Evolutionary conservation across 495 filamentous ascomycete genomes (phyloP).

Genomic region (Aspergillus baeticus): DNA sequence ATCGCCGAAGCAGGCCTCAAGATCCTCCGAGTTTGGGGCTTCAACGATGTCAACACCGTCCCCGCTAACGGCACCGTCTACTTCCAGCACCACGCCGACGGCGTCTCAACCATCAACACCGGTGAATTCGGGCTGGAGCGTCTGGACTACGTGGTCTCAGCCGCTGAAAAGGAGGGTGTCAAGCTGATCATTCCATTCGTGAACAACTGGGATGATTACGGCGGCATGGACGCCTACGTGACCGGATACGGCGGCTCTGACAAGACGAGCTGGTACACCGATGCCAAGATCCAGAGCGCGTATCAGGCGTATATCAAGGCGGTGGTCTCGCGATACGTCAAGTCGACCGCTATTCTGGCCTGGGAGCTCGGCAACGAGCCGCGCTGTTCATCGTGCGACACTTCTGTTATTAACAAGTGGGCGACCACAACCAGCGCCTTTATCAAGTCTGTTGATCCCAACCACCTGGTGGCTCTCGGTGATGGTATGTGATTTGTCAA

Average conservation of each 20-base stretch:
- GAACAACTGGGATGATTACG: not conserved
- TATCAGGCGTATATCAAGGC: slow-evolving; percentile 63
- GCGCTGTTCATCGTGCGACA: slow-evolving; percentile 59
- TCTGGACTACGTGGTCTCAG: not conserved
- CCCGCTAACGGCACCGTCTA: not conserved
- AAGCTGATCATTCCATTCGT: not conserved
- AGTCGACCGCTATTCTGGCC: slow-evolving; percentile 58
- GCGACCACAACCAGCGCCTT: slow-evolving; percentile 55
- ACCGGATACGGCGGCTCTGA: slow-evolving; percentile 54
- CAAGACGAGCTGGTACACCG: slow-evolving; percentile 55
- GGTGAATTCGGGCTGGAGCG: not conserved
- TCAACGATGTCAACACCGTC: not conserved
- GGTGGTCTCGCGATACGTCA: slow-evolving; percentile 58
- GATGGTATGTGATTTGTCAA: slow-evolving; percentile 35
- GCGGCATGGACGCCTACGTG: slow-evolving; percentile 53
- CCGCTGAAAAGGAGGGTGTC: not conserved
- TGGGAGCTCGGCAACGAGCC: slow-evolving; percentile 77
- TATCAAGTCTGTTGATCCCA: slow-evolving; percentile 60
- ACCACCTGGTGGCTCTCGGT: slow-evolving; percentile 65
- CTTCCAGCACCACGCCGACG: not conserved
- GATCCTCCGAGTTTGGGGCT: not conserved
- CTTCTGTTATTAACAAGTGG: slow-evolving; percentile 62
- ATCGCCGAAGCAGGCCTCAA: not conserved
- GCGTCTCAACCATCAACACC: not conserved
- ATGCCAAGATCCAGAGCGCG: slow-evolving; percentile 50